These are phyloP conservation scores for Hordeum pubiflorum DNA, from an alignment of 202 grass and related monocot species.

Conservation along the genomic window DNA sequence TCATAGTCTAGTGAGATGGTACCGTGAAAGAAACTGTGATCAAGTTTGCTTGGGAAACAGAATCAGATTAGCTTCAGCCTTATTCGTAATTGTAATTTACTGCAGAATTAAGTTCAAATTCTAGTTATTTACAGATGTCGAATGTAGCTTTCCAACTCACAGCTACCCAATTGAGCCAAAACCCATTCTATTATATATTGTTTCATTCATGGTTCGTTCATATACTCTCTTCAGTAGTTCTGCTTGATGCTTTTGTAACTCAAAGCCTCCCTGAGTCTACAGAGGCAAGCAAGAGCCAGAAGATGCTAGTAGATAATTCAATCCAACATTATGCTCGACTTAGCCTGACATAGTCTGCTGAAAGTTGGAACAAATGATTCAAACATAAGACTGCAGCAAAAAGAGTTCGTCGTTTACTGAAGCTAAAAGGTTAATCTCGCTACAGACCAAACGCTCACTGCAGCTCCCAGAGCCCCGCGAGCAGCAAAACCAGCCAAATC, in stretches of 20 bases:
- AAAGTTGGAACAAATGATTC: background rate
- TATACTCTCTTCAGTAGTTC: background rate
- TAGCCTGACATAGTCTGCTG: background rate
- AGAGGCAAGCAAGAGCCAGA: background rate
- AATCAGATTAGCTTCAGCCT: background rate
- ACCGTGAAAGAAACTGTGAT: background rate
- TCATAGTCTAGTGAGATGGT: background rate
- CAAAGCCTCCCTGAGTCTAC: background rate
- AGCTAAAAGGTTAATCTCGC: background rate
- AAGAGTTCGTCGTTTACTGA: background rate
- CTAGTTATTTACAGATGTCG: background rate
- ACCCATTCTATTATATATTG: background rate
- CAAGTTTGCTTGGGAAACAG: background rate
- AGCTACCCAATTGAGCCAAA: background rate
- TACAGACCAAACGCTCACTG: background rate
- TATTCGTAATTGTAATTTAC: background rate
- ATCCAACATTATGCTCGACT: background rate
- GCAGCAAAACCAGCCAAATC: background rate
- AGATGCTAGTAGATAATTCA: background rate
- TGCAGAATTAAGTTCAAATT: background rate
- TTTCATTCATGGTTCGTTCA: background rate
- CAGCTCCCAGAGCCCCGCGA: background rate
- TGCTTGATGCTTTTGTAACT: background rate
- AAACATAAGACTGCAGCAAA: background rate
- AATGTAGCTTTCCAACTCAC: background rate